These are phyloP conservation scores for Solanum lycopersicoides DNA, from an alignment of 257 asterid genomes.

Conservation along the genomic window DNA sequence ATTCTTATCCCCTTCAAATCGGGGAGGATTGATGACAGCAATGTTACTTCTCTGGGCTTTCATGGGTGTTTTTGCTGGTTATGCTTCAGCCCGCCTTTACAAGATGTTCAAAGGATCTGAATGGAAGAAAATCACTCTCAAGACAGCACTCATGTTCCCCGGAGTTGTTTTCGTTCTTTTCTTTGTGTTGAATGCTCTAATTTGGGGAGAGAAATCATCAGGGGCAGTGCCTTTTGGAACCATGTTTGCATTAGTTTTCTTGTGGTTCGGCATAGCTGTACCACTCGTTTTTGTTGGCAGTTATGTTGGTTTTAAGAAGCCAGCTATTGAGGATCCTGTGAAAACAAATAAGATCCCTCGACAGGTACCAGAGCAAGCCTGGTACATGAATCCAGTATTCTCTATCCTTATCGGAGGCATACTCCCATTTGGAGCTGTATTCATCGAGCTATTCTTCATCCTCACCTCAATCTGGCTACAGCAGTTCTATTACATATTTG, in stretches of 20 bases:
- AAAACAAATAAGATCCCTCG: slow-evolving; percentile 87
- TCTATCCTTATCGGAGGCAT: slow-evolving; percentile 82
- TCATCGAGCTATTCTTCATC: slow-evolving; percentile 82
- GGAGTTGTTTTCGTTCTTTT: slow-evolving; percentile 53
- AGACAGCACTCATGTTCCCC: slow-evolving; percentile 72
- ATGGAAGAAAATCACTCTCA: slow-evolving; percentile 78
- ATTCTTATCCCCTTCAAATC: slow-evolving; percentile 83
- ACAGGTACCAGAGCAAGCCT: slow-evolving; percentile 81
- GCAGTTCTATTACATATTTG: slow-evolving; percentile 85
- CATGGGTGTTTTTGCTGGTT: slow-evolving; percentile 90
- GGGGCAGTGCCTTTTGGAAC: slow-evolving; percentile 94
- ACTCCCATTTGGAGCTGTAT: slow-evolving; percentile 91
- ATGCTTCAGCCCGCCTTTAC: slow-evolving; percentile 76
- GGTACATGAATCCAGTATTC: slow-evolving; percentile 82
- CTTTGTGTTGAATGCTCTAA: slow-evolving; percentile 67
- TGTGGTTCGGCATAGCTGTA: slow-evolving; percentile 86
- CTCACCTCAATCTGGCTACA: slow-evolving; percentile 89
- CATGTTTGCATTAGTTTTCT: slow-evolving; percentile 62
- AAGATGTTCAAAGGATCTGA: slow-evolving; percentile 87
- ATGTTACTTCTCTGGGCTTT: slow-evolving; percentile 89
- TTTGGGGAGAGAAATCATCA: slow-evolving; percentile 86
- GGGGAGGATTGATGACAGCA: slow-evolving; percentile 91
- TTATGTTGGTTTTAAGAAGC: slow-evolving; percentile 65
- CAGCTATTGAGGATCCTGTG: slow-evolving; percentile 81
- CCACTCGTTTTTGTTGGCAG: slow-evolving; percentile 88